Conservation (phyloP, 2,329 filamentous ascomycete species). For the Cercospora janseana region DNA sequence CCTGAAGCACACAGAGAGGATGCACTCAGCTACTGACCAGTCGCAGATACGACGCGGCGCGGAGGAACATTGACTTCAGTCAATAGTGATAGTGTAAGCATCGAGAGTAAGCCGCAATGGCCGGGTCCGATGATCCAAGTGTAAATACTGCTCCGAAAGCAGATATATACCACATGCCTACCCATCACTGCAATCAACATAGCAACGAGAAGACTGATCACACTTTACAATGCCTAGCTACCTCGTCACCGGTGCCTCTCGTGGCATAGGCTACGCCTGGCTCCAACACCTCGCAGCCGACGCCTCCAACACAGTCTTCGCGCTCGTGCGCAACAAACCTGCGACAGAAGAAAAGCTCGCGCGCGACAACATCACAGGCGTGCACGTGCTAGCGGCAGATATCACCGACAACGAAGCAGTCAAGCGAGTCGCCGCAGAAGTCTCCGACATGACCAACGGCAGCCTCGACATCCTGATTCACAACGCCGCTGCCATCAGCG, state of each 20-base stretch:
- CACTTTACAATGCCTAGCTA: constrained; percentile 34
- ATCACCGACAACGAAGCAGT: constrained; percentile 43
- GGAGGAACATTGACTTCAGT: no score
- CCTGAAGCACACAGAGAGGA: no score
- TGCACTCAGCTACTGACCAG: no score
- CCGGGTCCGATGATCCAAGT: no score
- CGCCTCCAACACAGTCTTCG: constrained; percentile 37
- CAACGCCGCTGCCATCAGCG: constrained; percentile 34
- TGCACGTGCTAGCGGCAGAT: constrained; percentile 51
- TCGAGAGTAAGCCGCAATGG: no score
- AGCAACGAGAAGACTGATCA: neutral
- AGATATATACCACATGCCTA: neutral
- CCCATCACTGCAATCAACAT: neutral
- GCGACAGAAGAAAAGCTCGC: constrained; percentile 24
- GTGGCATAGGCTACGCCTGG: constrained; percentile 39
- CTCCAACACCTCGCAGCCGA: constrained; percentile 32
- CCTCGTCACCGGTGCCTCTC: constrained; percentile 37
- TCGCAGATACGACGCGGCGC: no score
- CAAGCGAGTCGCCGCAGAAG: constrained; percentile 33
- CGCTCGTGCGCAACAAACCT: constrained; percentile 37
- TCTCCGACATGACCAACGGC: constrained; percentile 28
- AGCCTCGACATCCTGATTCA: constrained; percentile 36
- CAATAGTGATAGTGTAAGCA: no score
- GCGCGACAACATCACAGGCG: constrained; percentile 38
- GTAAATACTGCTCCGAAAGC: no score